Evolutionary conservation across 2,329 filamentous ascomycete species (phyloP), one percentile per base, ranked within the genome.

Genomic region (Ophiostoma montium): DNA sequence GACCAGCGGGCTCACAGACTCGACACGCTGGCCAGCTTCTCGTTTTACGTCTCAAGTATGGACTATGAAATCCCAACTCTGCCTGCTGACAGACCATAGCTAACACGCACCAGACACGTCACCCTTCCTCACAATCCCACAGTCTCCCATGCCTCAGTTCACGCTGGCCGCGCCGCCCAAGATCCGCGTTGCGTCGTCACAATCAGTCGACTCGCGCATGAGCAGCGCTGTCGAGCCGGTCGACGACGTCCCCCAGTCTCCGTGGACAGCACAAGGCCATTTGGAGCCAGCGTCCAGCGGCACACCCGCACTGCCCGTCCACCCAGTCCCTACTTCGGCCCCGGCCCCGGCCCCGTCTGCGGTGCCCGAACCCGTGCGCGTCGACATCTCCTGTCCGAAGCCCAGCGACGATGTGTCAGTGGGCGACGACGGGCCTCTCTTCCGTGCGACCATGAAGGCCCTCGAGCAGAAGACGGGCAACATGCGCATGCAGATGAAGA

Each of bases 381-480:
- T 96, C 13, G 92, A 96, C 60, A 76, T 95, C n/a, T 76, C 81
- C 36, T 89, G 86, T 58, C 85, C 86, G 50, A 81, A 87, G 45
- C 88, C 88, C 3, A 83, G 80, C 32, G 89, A 95, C 53, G 90
- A 95, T 65, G 80, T 87, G 65, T 80, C 83, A 53, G 77, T 84
- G 19, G 82, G 84, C 19, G 92, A 96, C 57, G 92, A 98, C 65
- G 92, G 92, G 0, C 92, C 94, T 0, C 73, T 98, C 1, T 98
- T 98, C 67, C 80, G 94, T 54, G 94, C 92, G 16, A 96, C 92
- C 0, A 94, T 98, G 74, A 95, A 95, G 63, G 84, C 89, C 0
- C 69, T 96, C 27, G 92, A 98, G 64, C 89, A 95, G 61, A 96
- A 95, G 70, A 98, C 90, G 0, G 86, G 88, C 39, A 94, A 85